phyloP scores from a whole-genome alignment of 1,139 yeast genomes.

The Suhomyces bribrorum region DNA sequence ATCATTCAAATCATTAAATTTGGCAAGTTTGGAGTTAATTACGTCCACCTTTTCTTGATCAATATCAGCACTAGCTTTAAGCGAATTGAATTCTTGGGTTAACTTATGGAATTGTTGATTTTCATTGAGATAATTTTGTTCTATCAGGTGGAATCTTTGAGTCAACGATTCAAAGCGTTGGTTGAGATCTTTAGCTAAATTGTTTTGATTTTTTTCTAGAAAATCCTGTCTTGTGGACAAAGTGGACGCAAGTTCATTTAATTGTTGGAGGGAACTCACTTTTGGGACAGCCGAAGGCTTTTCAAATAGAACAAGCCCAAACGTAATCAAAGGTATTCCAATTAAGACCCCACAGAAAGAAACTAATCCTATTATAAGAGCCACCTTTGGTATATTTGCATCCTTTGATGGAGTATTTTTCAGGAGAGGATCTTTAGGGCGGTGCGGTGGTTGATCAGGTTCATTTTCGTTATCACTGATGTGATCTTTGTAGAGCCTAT shows the following conservation, averaged over 20 bases:
- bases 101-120: slow-evolving; percentile 15
- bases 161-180: slow-evolving; percentile 22
- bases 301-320: no score
- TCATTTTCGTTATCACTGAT: no score
- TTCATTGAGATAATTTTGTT: slow-evolving; percentile 11
- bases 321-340: no score
- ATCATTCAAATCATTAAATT: slow-evolving; percentile 19
- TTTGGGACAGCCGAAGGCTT: no score
- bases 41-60: slow-evolving; percentile 21
- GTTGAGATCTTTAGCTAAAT: slow-evolving; percentile 16
- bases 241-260: slow-evolving; percentile 17
- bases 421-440: no score
- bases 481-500: not conserved
- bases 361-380: no score
- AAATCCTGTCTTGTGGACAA: slow-evolving; percentile 20
- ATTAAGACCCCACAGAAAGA: no score
- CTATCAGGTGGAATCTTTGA: slow-evolving; percentile 19
- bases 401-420: no score
- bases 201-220: slow-evolving; percentile 18
- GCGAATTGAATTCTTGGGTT: slow-evolving; percentile 12
- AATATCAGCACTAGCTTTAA: slow-evolving; percentile 6
- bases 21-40: slow-evolving; percentile 21
- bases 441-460: not conserved
- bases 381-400: no score
- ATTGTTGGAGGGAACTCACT: no score